Evolutionary conservation across 306 rosid genomes (phyloP).

Genomic region (Heteromeles arbutifolia): DNA sequence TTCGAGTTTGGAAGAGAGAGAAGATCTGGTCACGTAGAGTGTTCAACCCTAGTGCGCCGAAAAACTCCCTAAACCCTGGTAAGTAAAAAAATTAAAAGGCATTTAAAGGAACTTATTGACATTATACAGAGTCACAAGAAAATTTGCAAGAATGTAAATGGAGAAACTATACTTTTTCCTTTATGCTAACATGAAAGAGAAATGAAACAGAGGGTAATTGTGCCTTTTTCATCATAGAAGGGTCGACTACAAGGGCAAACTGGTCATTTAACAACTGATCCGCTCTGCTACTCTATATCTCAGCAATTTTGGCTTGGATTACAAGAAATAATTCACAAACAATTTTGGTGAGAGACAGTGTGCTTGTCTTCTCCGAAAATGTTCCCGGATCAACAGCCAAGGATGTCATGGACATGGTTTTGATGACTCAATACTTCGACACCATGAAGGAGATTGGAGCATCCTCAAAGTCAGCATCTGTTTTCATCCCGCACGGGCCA

Average conservation of each 20-base stretch:
- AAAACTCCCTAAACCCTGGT: too few species aligned
- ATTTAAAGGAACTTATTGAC: neutral
- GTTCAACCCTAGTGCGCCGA: too few species aligned
- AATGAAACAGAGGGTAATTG: neutral
- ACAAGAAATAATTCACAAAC: neutral
- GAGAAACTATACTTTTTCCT: neutral
- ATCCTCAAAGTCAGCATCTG: constrained; percentile 61
- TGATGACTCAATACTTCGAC: constrained; percentile 73
- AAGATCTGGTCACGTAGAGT: too few species aligned
- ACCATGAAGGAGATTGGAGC: constrained; percentile 84
- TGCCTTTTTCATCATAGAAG: neutral
- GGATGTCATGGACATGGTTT: constrained; percentile 75
- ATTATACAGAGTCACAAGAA: neutral
- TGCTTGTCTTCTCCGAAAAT: constrained; percentile 35
- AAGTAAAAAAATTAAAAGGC: neutral
- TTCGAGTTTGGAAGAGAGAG: too few species aligned
- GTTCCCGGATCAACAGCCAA: constrained; percentile 63
- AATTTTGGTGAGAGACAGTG: neutral
- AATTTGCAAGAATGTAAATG: neutral
- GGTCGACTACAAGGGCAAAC: neutral
- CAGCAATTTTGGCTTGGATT: neutral
- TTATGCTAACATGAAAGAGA: neutral
- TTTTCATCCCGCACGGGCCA: constrained; percentile 77
- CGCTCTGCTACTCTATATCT: neutral
- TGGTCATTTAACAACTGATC: neutral